Conservation (phyloP, 257 asterid genomes). For the Coffea eugenioides region DNA sequence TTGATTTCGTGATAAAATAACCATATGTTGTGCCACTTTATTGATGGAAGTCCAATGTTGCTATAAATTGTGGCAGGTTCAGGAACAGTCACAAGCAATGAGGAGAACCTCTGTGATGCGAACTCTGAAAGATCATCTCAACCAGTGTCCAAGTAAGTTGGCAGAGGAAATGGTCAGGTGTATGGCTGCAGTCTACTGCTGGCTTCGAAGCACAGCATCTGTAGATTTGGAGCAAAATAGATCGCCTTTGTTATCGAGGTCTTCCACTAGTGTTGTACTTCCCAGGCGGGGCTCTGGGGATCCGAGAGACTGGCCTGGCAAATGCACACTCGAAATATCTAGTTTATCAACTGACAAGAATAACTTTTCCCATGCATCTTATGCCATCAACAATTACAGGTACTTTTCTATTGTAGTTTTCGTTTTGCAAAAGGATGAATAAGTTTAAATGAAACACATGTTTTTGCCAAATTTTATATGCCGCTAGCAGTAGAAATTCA, state of each 20-base stretch:
- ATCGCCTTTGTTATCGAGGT: conserved; percentile 37
- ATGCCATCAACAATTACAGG: conserved; percentile 59
- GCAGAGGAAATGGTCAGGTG: conserved; percentile 68
- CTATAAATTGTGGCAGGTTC: conserved; percentile 25
- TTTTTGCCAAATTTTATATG: not conserved
- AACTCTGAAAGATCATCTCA: conserved; percentile 58
- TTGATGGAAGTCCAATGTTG: conserved; percentile 2
- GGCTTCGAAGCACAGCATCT: conserved; percentile 43
- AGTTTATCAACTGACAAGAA: conserved; percentile 51
- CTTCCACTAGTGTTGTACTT: conserved; percentile 37
- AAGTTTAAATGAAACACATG: not conserved
- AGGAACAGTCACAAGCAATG: conserved; percentile 27
- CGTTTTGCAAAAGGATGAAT: not conserved
- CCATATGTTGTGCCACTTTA: not conserved
- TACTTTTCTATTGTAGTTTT: conserved; percentile 12
- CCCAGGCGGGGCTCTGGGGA: conserved; percentile 33
- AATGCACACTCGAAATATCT: conserved; percentile 45
- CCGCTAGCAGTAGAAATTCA: not conserved
- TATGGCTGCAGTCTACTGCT: conserved; percentile 59
- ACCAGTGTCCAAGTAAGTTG: conserved; percentile 66
- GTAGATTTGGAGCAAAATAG: conserved; percentile 31
- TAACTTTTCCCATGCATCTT: conserved; percentile 52
- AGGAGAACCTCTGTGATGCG: conserved; percentile 33
- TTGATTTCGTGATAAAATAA: not conserved
- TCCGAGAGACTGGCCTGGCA: conserved; percentile 40